These are phyloP conservation scores for Nicotiana attenuata DNA, from an alignment of 257 asterid species.

Conservation along the genomic window DNA sequence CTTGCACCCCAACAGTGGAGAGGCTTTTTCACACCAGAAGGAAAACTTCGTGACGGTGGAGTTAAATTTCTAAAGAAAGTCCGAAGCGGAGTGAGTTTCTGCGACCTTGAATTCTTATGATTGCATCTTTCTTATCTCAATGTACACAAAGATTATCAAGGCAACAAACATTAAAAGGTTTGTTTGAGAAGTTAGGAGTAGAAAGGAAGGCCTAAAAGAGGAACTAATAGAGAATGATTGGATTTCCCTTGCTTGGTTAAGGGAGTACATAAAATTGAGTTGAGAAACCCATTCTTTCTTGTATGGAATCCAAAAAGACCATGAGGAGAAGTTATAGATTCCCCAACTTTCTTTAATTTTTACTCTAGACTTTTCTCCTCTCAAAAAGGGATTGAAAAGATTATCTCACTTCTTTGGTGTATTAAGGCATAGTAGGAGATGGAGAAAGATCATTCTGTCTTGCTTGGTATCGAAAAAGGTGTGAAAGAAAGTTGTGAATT, in stretches of 20 bases:
- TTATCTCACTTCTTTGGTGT: not conserved
- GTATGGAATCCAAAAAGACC: not conserved
- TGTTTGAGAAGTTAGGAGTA: not conserved
- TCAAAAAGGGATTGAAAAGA: not conserved
- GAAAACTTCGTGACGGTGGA: conserved; percentile 77
- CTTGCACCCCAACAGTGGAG: conserved; percentile 79
- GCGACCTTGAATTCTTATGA: not conserved
- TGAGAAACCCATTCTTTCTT: not conserved
- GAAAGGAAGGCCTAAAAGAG: not conserved
- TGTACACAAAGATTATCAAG: not conserved
- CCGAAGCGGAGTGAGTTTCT: conserved; percentile 82
- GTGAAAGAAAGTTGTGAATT: not conserved
- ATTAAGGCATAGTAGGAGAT: not conserved
- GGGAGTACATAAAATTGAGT: not conserved
- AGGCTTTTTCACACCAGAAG: conserved; percentile 72
- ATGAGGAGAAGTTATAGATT: not conserved
- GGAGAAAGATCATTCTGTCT: not conserved
- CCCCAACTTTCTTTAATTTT: not conserved
- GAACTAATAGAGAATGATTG: not conserved
- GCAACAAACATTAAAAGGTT: not conserved
- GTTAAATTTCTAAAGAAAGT: conserved; percentile 81
- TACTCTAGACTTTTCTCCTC: not conserved
- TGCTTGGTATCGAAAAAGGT: not conserved
- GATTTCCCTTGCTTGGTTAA: not conserved
- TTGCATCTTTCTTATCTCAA: not conserved